phyloP scores from a whole-genome alignment of 2,329 filamentous ascomycete genomes.

The Colletotrichum shisoi region DNA sequence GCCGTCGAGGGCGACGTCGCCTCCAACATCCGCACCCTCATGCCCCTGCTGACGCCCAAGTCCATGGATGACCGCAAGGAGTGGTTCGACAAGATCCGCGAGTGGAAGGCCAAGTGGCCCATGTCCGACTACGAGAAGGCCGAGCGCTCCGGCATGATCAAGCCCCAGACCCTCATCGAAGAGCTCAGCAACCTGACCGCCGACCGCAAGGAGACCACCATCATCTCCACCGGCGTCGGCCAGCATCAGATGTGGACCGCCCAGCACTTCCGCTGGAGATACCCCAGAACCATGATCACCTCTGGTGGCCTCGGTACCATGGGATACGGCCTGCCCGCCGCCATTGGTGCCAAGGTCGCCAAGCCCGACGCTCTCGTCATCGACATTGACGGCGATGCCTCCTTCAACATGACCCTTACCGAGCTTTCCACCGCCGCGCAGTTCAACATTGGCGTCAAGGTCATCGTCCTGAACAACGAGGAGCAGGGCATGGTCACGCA shows the following conservation, averaged over 20 bases:
- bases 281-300: conserved; percentile 93
- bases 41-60: conserved; percentile 74
- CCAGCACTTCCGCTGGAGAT: conserved; percentile 94
- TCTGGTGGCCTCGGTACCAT: conserved; percentile 90
- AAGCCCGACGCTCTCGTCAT: conserved; percentile 81
- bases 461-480: conserved; percentile 95
- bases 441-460: conserved; percentile 96
- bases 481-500: conserved; percentile 99
- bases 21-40: conserved; percentile 75
- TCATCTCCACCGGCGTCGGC: conserved; percentile 93
- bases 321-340: conserved; percentile 93
- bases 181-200: conserved; percentile 86
- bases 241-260: conserved; percentile 99
- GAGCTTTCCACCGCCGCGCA: conserved; percentile 92
- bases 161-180: conserved; percentile 92
- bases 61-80: conserved; percentile 72
- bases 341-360: conserved; percentile 93
- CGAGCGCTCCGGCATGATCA: conserved; percentile 79
- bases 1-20: conserved; percentile 93
- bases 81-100: conserved; percentile 89
- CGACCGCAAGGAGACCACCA: conserved; percentile 79
- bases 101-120: conserved; percentile 92
- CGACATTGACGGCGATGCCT: conserved; percentile 98
- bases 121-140: conserved; percentile 82
- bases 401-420: conserved; percentile 97